phyloP scores from a whole-genome alignment of 257 asterid species.

The Solanum paucissectum region DNA sequence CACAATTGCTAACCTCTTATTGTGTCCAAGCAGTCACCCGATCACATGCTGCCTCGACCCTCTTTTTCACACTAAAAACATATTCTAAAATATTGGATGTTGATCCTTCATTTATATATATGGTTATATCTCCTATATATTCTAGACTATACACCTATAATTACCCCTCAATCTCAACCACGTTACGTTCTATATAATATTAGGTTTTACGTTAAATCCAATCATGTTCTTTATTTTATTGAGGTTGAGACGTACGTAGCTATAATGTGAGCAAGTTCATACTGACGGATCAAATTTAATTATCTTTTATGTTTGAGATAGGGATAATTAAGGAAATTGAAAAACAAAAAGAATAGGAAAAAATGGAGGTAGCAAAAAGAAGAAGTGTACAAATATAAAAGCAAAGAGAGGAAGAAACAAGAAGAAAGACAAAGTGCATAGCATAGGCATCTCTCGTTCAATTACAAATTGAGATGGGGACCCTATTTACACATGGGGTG shows the following conservation, averaged over 20 bases:
- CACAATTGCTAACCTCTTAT: constrained; percentile 7
- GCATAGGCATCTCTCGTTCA: constrained; percentile 17
- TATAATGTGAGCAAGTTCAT: not conserved
- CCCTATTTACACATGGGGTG: constrained; percentile 94
- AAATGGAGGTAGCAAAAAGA: not conserved
- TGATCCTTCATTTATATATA: not conserved
- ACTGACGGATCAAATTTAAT: not conserved
- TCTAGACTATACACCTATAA: not conserved
- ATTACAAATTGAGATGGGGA: constrained; percentile 52
- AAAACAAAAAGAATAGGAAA: not conserved
- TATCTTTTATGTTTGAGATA: not conserved
- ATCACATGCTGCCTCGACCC: constrained; percentile 62
- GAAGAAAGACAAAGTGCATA: constrained; percentile 42
- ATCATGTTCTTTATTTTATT: not conserved
- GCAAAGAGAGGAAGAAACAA: constrained; percentile 32
- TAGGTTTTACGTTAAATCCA: not conserved
- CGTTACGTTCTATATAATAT: not conserved
- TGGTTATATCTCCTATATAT: not conserved
- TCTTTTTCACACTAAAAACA: constrained; percentile 21
- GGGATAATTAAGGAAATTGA: not conserved
- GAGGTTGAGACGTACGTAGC: not conserved
- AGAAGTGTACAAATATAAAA: constrained; percentile 18
- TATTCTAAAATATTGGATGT: not conserved
- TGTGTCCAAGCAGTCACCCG: constrained; percentile 67
- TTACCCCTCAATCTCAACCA: not conserved